A percentile compares a stretch with the other conserved stretches of the same genome.
Evolutionary conservation across 2,329 filamentous ascomycete species (phyloP).

Genomic region (Tolypocladium pustulatum): DNA sequence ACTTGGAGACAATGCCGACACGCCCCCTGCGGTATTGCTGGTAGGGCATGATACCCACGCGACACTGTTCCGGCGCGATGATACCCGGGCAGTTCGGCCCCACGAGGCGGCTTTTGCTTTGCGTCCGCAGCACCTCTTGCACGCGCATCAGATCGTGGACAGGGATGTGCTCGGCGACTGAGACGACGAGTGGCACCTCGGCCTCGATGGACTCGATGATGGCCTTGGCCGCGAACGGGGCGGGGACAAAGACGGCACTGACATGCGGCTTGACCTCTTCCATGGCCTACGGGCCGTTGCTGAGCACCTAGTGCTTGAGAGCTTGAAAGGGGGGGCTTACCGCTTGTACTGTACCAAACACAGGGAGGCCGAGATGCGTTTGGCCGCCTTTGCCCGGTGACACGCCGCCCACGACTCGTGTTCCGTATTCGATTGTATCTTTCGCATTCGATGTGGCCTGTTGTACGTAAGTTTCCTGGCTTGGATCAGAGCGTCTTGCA

Average conservation of each 20-base stretch:
- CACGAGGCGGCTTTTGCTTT: constrained; percentile 61
- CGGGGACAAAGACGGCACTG: constrained; percentile 64
- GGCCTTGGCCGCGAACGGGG: constrained; percentile 52
- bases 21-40: constrained; percentile 41
- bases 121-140: constrained; percentile 59
- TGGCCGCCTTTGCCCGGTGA: constrained; percentile 24
- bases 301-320: neutral
- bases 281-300: constrained; percentile 17
- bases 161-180: constrained; percentile 72
- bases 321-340: constrained; percentile 6
- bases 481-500: neutral
- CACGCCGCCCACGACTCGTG: constrained; percentile 25
- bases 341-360: constrained; percentile 23
- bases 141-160: constrained; percentile 65
- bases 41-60: constrained; percentile 30
- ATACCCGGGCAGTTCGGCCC: constrained; percentile 77
- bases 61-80: constrained; percentile 61
- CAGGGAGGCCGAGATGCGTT: constrained; percentile 22
- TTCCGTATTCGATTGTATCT: constrained; percentile 28
- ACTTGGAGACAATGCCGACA: constrained; percentile 70
- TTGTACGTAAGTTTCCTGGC: neutral
- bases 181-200: constrained; percentile 66
- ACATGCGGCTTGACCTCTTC: constrained; percentile 43
- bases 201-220: constrained; percentile 70
- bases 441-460: constrained; percentile 26